phyloP scores from a whole-genome alignment of 768 basidiomycete species.

The Lentinula edodes region DNA sequence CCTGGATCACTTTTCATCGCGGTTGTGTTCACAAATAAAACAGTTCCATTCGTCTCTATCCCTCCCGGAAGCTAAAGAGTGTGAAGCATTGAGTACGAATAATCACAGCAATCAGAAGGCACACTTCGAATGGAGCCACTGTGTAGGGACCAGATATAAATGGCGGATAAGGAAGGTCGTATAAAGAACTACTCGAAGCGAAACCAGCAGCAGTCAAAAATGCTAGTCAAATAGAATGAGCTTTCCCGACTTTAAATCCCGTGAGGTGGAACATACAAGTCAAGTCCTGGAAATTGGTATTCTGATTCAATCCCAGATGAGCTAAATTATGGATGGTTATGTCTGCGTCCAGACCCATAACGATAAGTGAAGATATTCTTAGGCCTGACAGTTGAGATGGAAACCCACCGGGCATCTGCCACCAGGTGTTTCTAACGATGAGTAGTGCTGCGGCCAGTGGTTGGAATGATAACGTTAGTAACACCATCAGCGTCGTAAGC shows the following conservation, averaged over 20 bases:
- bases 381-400: background rate
- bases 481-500: constrained; percentile 40
- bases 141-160: constrained; percentile 43
- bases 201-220: constrained; percentile 53
- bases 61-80: constrained; percentile 30
- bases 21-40: constrained; percentile 38
- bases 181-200: constrained; percentile 44
- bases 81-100: background rate
- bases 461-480: constrained; percentile 43
- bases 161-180: constrained; percentile 36
- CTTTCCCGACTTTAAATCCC: background rate
- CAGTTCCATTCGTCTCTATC: constrained; percentile 37
- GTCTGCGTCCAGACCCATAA: constrained; percentile 19
- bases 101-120: constrained; percentile 5
- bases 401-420: constrained; percentile 31
- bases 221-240: constrained; percentile 20
- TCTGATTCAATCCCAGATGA: constrained; percentile 40
- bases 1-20: constrained; percentile 39
- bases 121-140: constrained; percentile 40
- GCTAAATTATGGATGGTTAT: constrained; percentile 29
- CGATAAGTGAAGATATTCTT: background rate
- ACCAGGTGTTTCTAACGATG: constrained; percentile 40
- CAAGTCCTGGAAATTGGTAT: constrained; percentile 39
- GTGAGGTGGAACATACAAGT: constrained; percentile 28
- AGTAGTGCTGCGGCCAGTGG: constrained; percentile 49